These are phyloP conservation scores for Groenewaldozyma salmanticensis DNA, from an alignment of 805 yeast species.

Conservation along the genomic window DNA sequence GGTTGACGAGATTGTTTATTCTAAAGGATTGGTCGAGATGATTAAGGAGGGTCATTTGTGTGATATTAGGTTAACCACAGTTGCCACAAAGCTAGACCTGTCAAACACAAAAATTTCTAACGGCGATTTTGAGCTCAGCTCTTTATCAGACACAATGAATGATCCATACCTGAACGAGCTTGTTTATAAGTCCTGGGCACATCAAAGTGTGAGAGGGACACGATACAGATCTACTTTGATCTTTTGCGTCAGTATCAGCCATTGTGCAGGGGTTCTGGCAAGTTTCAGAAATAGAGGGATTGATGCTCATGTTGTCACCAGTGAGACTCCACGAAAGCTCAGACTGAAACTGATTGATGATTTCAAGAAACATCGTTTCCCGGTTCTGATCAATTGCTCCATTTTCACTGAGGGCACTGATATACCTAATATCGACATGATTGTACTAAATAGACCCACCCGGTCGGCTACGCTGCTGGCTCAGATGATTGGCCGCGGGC, in stretches of 20 bases:
- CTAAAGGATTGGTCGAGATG: constrained; percentile 56
- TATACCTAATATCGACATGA: constrained; percentile 77
- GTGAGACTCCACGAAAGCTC: constrained; percentile 44
- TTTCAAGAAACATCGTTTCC: constrained; percentile 52
- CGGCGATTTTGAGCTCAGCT: constrained; percentile 46
- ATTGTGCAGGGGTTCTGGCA: constrained; percentile 45
- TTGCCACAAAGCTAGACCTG: constrained; percentile 40
- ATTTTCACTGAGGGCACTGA: constrained; percentile 94
- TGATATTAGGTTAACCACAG: constrained; percentile 55
- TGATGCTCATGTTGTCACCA: constrained; percentile 62
- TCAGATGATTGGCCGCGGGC: constrained; percentile 90
- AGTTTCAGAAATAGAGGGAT: constrained; percentile 51
- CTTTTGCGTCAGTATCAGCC: constrained; percentile 69
- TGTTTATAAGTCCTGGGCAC: constrained; percentile 44
- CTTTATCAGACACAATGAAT: constrained; percentile 48
- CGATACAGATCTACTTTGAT: constrained; percentile 54
- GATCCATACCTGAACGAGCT: constrained; percentile 44
- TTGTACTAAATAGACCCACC: constrained; percentile 74
- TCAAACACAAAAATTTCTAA: constrained; percentile 15
- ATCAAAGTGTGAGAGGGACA: constrained; percentile 27
- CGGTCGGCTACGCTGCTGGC: constrained; percentile 57
- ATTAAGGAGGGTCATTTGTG: constrained; percentile 59
- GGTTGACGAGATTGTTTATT: constrained; percentile 68
- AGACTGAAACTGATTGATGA: constrained; percentile 45
- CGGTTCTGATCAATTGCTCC: constrained; percentile 77